These are phyloP conservation scores for Fusarium sp. DNA, from an alignment of 2,329 filamentous ascomycete genomes.

Conservation along the genomic window DNA sequence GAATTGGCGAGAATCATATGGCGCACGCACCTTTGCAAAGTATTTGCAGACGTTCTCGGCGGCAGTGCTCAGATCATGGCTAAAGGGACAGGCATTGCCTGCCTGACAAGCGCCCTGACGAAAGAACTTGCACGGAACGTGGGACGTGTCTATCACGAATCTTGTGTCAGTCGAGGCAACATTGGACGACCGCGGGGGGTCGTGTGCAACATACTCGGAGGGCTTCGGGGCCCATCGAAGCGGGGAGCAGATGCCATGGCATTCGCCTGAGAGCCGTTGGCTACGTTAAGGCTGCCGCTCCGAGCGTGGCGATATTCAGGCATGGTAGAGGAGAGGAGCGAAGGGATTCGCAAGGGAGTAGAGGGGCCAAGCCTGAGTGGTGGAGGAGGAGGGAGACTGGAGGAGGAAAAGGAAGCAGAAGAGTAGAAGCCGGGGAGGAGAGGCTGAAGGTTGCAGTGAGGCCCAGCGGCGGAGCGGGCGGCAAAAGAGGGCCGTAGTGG, in stretches of 20 bases:
- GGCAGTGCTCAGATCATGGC: constrained; percentile 89
- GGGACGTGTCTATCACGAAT: constrained; percentile 82
- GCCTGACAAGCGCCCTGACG: constrained; percentile 96
- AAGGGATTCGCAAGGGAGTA: constrained; percentile 40
- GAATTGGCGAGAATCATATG: constrained; percentile 36
- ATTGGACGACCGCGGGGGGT: constrained; percentile 43
- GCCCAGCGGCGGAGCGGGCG: constrained; percentile 48
- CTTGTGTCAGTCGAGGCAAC: constrained; percentile 42
- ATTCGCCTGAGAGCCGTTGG: constrained; percentile 52
- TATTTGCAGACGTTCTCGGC: constrained; percentile 97
- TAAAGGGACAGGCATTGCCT: constrained; percentile 95
- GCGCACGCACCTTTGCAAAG: constrained; percentile 87
- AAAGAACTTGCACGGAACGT: constrained; percentile 99
- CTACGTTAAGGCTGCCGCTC: constrained; percentile 71
- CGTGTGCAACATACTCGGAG: constrained; percentile 67
- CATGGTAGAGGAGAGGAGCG: constrained; percentile 52
- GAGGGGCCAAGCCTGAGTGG: constrained; percentile 37
- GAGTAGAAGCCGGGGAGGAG: constrained; percentile 32
- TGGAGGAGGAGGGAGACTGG: constrained; percentile 34
- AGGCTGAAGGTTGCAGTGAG: constrained; percentile 44
- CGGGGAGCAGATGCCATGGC: constrained; percentile 55
- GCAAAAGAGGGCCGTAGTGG: constrained; percentile 48
- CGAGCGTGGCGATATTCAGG: constrained; percentile 72
- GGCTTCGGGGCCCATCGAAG: constrained; percentile 75
- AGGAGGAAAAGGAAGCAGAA: constrained; percentile 26